Evolutionary conservation across 1,284 basidiomycete species (phyloP).

Genomic region (Stygiomarasmius scandens): DNA sequence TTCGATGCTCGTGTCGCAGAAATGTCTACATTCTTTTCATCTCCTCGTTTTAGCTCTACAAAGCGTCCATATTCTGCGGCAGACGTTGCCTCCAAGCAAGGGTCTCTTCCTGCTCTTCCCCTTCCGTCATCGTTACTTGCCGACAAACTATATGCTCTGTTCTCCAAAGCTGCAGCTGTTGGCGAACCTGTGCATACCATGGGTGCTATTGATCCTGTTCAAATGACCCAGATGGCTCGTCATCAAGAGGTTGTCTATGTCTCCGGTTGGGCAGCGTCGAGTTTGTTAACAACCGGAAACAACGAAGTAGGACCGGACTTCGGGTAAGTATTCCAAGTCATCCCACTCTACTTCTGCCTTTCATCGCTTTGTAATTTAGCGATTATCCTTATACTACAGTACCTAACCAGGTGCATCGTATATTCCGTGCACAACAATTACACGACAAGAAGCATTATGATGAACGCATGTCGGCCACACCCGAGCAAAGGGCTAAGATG

Average conservation of each 20-base stretch:
- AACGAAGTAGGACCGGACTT: slow-evolving; percentile 99
- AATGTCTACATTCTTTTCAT: slow-evolving; percentile 74
- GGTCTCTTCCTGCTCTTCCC: slow-evolving; percentile 79
- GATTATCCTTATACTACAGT: slow-evolving; percentile 96
- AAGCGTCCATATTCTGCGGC: slow-evolving; percentile 81
- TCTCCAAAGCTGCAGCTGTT: slow-evolving; percentile 66
- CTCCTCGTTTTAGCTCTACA: slow-evolving; percentile 74
- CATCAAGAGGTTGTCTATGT: slow-evolving; percentile 96
- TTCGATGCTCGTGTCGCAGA: slow-evolving; percentile 67
- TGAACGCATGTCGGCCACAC: slow-evolving; percentile 71
- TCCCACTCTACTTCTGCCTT: slow-evolving; percentile 2
- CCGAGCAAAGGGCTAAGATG: slow-evolving; percentile 68
- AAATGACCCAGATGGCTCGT: slow-evolving; percentile 97
- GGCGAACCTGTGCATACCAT: slow-evolving; percentile 81
- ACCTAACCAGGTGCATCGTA: slow-evolving; percentile 87
- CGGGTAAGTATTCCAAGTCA: slow-evolving; percentile 58
- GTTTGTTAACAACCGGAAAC: slow-evolving; percentile 85
- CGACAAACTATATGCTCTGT: slow-evolving; percentile 77
- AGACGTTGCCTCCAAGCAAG: slow-evolving; percentile 86
- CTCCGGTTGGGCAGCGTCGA: slow-evolving; percentile 91
- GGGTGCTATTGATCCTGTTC: slow-evolving; percentile 89
- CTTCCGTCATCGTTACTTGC: slow-evolving; percentile 79
- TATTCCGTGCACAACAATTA: slow-evolving; percentile 84
- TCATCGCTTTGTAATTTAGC: slow-evolving; percentile 35
- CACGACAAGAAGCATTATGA: slow-evolving; percentile 89